Percentiles rank a stretch among this genome's conserved stretches.
These are phyloP conservation scores for Backusella sp. DNA, from an alignment of 192 early-diverging fungal genomes.

Conservation along the genomic window DNA sequence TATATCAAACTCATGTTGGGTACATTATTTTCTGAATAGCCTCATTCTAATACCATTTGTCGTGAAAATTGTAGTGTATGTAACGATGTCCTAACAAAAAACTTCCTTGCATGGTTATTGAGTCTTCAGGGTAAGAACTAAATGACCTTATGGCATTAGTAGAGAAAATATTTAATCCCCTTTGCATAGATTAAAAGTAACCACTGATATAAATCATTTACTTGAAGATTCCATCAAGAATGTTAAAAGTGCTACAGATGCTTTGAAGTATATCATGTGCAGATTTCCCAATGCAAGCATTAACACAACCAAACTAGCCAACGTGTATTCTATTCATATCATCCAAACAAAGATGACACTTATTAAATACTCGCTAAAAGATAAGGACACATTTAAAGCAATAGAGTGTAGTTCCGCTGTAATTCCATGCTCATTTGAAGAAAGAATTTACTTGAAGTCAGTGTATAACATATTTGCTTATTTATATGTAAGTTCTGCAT, in stretches of 20 bases:
- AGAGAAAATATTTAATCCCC: neutral
- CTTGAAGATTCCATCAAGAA: neutral
- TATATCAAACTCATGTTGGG: too few relatives aligned
- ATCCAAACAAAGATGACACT: neutral
- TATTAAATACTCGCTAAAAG: neutral
- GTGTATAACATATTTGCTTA: neutral
- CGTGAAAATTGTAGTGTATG: too few relatives aligned
- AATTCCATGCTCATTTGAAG: neutral
- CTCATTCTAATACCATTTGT: too few relatives aligned
- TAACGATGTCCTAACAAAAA: too few relatives aligned
- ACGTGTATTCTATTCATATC: slow-evolving; percentile 1
- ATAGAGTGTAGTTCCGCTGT: neutral
- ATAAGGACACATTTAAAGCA: neutral
- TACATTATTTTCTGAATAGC: too few relatives aligned
- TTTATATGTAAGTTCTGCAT: neutral
- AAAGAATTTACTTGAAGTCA: neutral
- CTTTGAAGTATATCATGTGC: neutral
- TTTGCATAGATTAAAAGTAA: neutral
- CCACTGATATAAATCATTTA: neutral
- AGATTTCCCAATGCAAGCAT: neutral
- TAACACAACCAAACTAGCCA: neutral
- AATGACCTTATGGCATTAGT: slow-evolving; percentile 4
- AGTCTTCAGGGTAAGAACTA: neutral
- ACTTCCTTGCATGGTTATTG: neutral
- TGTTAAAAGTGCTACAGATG: slow-evolving; percentile 4